Base-by-base conservation (phyloP, 1,139 yeast species). In the Taiozyma sp. region DNA sequence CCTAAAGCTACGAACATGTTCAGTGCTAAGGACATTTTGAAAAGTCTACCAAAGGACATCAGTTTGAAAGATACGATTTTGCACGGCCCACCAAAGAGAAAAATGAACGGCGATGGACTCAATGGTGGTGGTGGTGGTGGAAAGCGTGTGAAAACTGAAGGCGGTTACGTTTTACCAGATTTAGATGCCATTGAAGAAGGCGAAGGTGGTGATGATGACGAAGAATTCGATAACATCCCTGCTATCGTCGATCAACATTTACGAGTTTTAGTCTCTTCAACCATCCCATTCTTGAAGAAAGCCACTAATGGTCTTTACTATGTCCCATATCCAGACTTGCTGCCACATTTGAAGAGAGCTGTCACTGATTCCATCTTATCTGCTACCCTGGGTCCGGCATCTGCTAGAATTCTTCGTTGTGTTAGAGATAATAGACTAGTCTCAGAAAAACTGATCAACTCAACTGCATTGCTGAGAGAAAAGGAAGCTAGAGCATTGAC, bases 391-490 rank as follows among this genome's bases (percentile, higher is more conserved):
- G 87, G 87, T 3, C 70, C 75, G 13, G 76, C 82, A 23, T 82
- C 91, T 1, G 68, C 78, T 54, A 75, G 95, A 50, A 73, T 89
- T 9, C 71, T 89, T 54, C 77, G 92, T 57, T 83, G 93, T 58
- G 75, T 89, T 45, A 77, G 85, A 56, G 78, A 79, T 8, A 77
- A 83, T 61, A 83, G 83, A 58, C 74, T 90, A 53, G 87, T 86
- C 4, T 96, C 95, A 56, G 98, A 93, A 65, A 90, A 91, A 63
- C 76, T 85, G n/a, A 78, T 92, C 51, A 80, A 92, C 43, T 84
- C 87, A 48, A 71, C 81, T 19, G 95, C 93, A 1, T 70, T 93
- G 50, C 75, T 92, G 67, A 87, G 81, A 58, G 95, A 89, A 52
- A 81, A 81, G 56, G 87, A 85, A 34, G 89, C 91, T 9, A 76